Conservation (phyloP, 208 protist species). For the Trypanosoma rangeli region DNA sequence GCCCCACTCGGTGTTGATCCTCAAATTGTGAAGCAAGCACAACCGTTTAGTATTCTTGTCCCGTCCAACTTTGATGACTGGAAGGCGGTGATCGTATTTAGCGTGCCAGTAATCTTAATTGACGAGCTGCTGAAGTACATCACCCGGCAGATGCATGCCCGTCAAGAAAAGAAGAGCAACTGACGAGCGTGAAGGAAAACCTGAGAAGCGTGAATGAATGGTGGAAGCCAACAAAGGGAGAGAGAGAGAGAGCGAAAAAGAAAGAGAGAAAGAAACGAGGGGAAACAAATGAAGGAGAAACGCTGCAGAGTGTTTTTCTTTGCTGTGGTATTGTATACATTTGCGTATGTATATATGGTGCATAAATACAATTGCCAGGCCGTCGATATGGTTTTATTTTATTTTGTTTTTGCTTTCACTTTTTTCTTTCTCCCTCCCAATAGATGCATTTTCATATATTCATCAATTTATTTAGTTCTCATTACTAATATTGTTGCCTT, state of each 20-base stretch:
- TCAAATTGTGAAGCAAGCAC: conserved; percentile 36
- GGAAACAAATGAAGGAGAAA: neutral
- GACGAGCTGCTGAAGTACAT: conserved; percentile 93
- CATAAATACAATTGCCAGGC: too few relatives aligned
- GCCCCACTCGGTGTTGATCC: conserved; percentile 72
- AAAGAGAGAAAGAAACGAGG: conserved; percentile 15
- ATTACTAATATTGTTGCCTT: too few relatives aligned
- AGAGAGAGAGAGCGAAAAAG: conserved; percentile 14
- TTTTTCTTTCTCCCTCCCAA: neutral
- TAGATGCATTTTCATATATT: neutral
- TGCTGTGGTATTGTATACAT: too few relatives aligned
- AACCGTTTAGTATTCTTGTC: conserved; percentile 66
- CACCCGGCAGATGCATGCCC: conserved; percentile 30
- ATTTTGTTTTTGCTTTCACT: neutral
- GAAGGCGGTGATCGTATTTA: conserved; percentile 85
- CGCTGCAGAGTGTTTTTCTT: neutral
- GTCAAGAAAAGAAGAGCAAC: conserved; percentile 12
- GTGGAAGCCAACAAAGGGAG: neutral
- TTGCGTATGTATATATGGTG: too few relatives aligned
- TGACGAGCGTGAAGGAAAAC: conserved; percentile 2
- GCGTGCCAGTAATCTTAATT: conserved; percentile 92
- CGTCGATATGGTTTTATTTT: too few relatives aligned
- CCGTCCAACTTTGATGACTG: conserved; percentile 86
- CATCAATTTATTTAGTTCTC: neutral
- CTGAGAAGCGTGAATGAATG: conserved; percentile 2